A percentile compares a stretch with the other conserved stretches of the same genome.
phyloP scores from a whole-genome alignment of 768 basidiomycete genomes.

The Galerina sulciceps region DNA sequence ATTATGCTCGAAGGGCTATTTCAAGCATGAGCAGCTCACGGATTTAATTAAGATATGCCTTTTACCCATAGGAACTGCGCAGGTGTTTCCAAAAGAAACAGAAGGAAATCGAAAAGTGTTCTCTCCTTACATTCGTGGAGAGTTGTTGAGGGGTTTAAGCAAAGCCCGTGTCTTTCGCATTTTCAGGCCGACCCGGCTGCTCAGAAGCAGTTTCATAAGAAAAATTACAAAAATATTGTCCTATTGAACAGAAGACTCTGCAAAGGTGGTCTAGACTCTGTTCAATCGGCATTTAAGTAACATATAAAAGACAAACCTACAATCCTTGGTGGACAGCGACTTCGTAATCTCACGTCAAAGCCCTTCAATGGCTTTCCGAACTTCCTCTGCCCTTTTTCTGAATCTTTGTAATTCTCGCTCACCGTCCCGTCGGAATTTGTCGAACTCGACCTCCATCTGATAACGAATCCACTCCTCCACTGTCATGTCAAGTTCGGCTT shows the following conservation, averaged over 20 bases:
- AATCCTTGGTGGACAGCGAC: not conserved
- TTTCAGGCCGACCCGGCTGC: not conserved
- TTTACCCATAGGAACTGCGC: too few relatives aligned
- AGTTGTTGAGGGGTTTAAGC: not conserved
- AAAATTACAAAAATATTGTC: not conserved
- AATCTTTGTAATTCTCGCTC: slow-evolving; percentile 46
- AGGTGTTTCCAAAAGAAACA: too few relatives aligned
- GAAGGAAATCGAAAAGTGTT: too few relatives aligned
- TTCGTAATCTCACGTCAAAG: slow-evolving; percentile 22
- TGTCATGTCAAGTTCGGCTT: slow-evolving; percentile 76
- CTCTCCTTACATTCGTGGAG: not conserved
- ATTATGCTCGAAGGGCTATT: too few relatives aligned
- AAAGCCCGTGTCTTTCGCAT: not conserved
- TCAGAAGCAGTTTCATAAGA: too few relatives aligned
- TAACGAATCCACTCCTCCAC: slow-evolving; percentile 84
- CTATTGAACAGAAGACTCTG: not conserved
- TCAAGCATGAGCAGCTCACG: too few relatives aligned
- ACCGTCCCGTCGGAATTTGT: slow-evolving; percentile 53
- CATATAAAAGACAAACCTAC: not conserved
- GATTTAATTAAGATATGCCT: too few relatives aligned
- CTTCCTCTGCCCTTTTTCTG: slow-evolving; percentile 45
- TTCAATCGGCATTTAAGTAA: not conserved
- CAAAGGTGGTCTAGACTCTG: not conserved
- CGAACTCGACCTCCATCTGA: slow-evolving; percentile 73
- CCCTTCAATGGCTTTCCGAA: slow-evolving; percentile 40